Base-by-base conservation (phyloP, 1,284 basidiomycete species). In the Hemileia vastatrix region DNA sequence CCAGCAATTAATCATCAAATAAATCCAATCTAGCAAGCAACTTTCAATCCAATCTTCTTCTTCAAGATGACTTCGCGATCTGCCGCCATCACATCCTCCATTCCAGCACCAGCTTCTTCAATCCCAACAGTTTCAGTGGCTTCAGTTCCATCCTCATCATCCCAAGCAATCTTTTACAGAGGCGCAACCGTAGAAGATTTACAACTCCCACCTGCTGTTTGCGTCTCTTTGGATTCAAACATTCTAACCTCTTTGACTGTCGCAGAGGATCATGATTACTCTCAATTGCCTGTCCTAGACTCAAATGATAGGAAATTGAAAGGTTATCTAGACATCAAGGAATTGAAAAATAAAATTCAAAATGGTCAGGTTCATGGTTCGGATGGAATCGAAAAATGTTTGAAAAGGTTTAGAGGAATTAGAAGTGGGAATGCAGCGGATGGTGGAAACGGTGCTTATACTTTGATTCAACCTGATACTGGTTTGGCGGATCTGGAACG, bases 261-360 rank as follows among this genome's bases (percentile, higher is more conserved):
- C 33, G 70, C 71, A 11, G 65, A 70, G 36, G 71, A 72, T 63
- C 69, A 72, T 59, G 70, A 72, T 65, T 72, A 71, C 64, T 66
- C 66, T 21, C 71, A 72, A 54, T 65, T 72, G 2, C 70, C 71
- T 9, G 68, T 72, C 9, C 64, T 71, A 36, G 65, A 65, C 51
- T 66, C 67, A 33, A 68, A 43, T 54, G 67, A 70, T 45, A 65
- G 66, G 5, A 69, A 69, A 57, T 53, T 70, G 61, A 63, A 65
- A 47, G 73, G 72, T 23, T 75, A 72, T 53, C 67, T 73, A 15
- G 71, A 73, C 32, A 67, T 74, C 58, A 63, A 67, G 23, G 66
- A 65, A 13, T 66, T 74, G 21, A 64, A 68, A 36, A 52, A 65
- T 40, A 64, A 67, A 33, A 53, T 68, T 49, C 63, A 67, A 27